These are phyloP conservation scores for Boletus rubescentipes DNA, from an alignment of 768 basidiomycete species.

Conservation along the genomic window DNA sequence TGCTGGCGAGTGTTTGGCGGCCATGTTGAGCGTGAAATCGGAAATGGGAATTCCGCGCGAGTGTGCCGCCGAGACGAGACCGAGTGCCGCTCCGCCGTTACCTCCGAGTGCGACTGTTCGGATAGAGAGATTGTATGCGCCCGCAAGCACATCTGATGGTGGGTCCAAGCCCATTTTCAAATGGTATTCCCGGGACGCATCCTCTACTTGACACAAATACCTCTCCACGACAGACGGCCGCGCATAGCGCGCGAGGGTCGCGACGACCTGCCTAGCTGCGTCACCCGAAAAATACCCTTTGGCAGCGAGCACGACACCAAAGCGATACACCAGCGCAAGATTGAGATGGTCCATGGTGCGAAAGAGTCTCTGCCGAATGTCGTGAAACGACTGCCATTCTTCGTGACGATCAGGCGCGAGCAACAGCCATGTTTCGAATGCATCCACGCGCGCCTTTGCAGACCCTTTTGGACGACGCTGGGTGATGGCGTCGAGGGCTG, in stretches of 20 bases:
- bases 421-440: conserved; percentile 44
- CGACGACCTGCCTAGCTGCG: conserved; percentile 29
- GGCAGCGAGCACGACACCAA: conserved; percentile 43
- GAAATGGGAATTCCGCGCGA: conserved; percentile 33
- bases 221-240: conserved; percentile 29
- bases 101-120: conserved; percentile 40
- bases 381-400: conserved; percentile 18
- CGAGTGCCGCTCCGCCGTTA: conserved; percentile 42
- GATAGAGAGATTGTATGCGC: conserved; percentile 40
- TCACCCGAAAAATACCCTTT: conserved; percentile 43
- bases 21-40: conserved; percentile 35
- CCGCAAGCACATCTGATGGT: conserved; percentile 10
- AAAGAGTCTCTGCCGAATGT: conserved; percentile 36
- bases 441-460: conserved; percentile 13
- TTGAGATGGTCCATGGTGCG: conserved; percentile 29
- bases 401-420: conserved; percentile 38
- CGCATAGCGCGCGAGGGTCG: conserved; percentile 45
- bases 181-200: conserved; percentile 13
- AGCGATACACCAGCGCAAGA: conserved; percentile 39
- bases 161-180: background rate
- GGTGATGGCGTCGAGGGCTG: conserved; percentile 35
- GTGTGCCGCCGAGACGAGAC: conserved; percentile 40
- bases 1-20: conserved; percentile 28
- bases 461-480: conserved; percentile 17
- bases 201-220: conserved; percentile 39